Base-by-base conservation (phyloP, 352 stramenopile genomes). In the Plasmopara viticola region DNA sequence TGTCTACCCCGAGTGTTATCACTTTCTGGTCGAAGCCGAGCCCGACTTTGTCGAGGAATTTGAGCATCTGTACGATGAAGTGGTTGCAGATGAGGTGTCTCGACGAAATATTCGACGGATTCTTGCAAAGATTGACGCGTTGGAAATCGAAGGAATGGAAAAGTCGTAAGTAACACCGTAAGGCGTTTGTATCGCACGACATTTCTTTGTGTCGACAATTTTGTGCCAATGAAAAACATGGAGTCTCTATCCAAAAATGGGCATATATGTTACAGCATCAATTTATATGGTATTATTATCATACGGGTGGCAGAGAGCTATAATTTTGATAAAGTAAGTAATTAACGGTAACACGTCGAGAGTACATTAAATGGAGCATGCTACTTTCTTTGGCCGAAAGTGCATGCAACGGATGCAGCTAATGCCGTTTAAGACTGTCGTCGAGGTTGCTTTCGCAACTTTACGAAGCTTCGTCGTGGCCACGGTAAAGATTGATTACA, bases 91-190 rank as follows among this genome's bases (percentile, higher is more conserved):
- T 29, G 74, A 90, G 12, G 67, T 84, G 0, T 82, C 78, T 3
- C 69, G 73, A 52, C 78, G 72, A 42, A 90, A 90, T 38, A 89
- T 88, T 44, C 68, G 73, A 5, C 72, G 79, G 9, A 84, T 89
- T 48, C 17, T 87, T 7, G 55, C 61, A 2, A 90, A 88, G 43
- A 68, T 85, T 15, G 76, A 89, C 15, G 52, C 47, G 1, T 44
- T 78, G 25, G 42, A 53, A 39, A 48, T 29, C 10, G 53, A 57
- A 40, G 28, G 29, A 15, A 30, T 10, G 6, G 35, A 39, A 12
- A 25, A 28, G 30, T 37, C 14, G 42, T 13, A 4, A 25, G 17
- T 9, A 48, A 41, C 31, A 15, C 1, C 1, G 1, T 15, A 41
- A 18, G 4, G 7, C 37, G 2, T 41, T 41, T 17, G n/a, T 2